Evolutionary conservation across 495 filamentous ascomycete species (phyloP), one percentile per base, ranked within the genome.

Genomic region (Chaetomidium leptoderma): DNA sequence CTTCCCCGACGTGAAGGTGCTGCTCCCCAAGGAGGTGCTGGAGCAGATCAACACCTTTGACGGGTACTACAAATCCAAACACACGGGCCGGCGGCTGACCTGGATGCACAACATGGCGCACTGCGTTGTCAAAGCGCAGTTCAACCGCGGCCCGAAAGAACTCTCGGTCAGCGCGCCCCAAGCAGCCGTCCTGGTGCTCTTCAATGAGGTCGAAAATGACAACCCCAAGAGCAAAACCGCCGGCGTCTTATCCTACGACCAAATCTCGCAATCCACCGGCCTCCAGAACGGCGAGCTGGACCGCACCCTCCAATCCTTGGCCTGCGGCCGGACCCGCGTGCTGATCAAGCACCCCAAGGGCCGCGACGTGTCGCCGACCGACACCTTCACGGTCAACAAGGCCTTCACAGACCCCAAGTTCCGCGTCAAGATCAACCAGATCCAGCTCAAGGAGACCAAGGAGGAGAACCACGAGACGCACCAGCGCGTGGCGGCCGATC

Each of bases 351-450:
- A 82, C 50, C 95, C 93, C 29, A 91, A 88, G 70, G 88, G 90
- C 46, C 82, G 84, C 39, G 91, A 97, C 0, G 86, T 99, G 49
- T 78, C 80, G 50, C 61, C 72, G 1, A 88, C 80, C 4, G 93
- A 99, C 69, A 83, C 81, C 13, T 99, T 99, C 66, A 77, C 78
- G 0, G 81, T 93, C 59, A 97, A 97, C 72, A 60, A 76, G 26
- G 67, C 63, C 17, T 99, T 99, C 72, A 73, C 73, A 17, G 86
- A 96, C 62, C 79, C 81, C 27, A 95, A 96, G 72, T 89, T 86
- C 73, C 86, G 91, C 55, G 86, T 99, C 73, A 97, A 99, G 77
- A 96, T 97, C 78, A 98, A 97, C 73, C 90, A 95, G 72, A 90
- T 99, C 57, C 95, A 99, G 72, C 80, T 97, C 46, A 92, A 92